Conservation (phyloP, 2,329 filamentous ascomycete species). For the Penicillium sp. region DNA sequence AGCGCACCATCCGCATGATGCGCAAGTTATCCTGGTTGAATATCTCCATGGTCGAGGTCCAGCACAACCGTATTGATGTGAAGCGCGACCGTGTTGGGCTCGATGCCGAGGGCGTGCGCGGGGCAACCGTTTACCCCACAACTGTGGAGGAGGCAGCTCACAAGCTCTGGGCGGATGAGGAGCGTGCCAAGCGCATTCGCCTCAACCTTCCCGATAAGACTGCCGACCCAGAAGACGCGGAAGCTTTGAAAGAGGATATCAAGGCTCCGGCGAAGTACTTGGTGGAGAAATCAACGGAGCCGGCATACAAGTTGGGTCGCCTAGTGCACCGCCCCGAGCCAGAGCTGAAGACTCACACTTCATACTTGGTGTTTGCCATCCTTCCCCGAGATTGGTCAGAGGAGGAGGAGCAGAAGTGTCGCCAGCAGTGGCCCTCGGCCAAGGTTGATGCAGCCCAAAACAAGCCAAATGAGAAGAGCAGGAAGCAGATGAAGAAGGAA, state of each 20-base stretch:
- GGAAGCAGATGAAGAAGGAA: constrained; percentile 40
- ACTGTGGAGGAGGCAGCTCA: constrained; percentile 77
- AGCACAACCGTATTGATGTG: constrained; percentile 76
- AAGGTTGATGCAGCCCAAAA: constrained; percentile 41
- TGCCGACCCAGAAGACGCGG: constrained; percentile 13
- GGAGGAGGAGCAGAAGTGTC: constrained; percentile 72
- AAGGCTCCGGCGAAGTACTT: constrained; percentile 19
- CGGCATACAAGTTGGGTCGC: constrained; percentile 73
- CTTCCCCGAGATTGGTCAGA: constrained; percentile 83
- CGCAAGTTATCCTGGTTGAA: constrained; percentile 83
- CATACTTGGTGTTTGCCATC: constrained; percentile 92
- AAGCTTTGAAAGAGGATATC: constrained; percentile 32
- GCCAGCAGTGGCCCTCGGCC: constrained; percentile 65
- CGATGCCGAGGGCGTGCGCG: constrained; percentile 64
- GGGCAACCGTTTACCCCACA: constrained; percentile 63
- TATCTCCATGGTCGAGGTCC: constrained; percentile 90
- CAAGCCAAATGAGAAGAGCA: constrained; percentile 33
- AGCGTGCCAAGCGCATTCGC: constrained; percentile 66
- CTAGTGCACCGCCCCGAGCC: constrained; percentile 78
- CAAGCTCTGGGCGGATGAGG: constrained; percentile 72
- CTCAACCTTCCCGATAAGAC: constrained; percentile 22
- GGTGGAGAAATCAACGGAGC: constrained; percentile 16
- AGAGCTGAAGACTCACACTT: constrained; percentile 93
- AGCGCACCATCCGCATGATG: constrained; percentile 77
- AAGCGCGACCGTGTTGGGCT: constrained; percentile 78